These are phyloP conservation scores for Acidiella bohemica DNA, from an alignment of 495 filamentous ascomycete genomes.

Conservation along the genomic window DNA sequence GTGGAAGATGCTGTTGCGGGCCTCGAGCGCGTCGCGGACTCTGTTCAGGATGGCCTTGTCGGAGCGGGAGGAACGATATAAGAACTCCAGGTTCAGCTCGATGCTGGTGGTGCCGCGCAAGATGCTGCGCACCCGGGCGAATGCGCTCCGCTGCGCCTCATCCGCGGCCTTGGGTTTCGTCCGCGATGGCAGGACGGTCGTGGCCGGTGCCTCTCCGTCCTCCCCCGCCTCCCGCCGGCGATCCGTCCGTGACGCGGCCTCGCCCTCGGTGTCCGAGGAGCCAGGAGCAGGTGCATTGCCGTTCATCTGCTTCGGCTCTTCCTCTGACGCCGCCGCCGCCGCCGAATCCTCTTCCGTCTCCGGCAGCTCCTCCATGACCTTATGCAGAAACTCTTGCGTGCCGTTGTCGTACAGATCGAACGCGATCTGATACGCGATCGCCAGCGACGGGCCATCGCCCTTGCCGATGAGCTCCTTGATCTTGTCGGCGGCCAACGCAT, in stretches of 20 bases:
- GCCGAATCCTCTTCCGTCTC: slow-evolving; percentile 36
- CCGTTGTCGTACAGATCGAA: slow-evolving; percentile 98
- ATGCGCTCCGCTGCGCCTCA: slow-evolving; percentile 42
- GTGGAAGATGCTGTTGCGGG: slow-evolving; percentile 96
- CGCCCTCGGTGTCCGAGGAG: slow-evolving; percentile 14
- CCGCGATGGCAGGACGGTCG: slow-evolving; percentile 24
- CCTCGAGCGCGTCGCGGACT: slow-evolving; percentile 86
- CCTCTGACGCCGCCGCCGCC: too few relatives aligned
- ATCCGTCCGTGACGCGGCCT: too few relatives aligned
- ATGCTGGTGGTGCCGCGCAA: slow-evolving; percentile 84
- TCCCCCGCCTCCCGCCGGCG: too few relatives aligned
- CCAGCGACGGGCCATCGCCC: slow-evolving; percentile 59
- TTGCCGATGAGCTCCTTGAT: slow-evolving; percentile 69
- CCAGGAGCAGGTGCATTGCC: slow-evolving; percentile 18
- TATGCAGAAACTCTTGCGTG: slow-evolving; percentile 89
- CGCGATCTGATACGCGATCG: slow-evolving; percentile 90
- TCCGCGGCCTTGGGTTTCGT: slow-evolving; percentile 23
- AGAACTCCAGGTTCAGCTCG: slow-evolving; percentile 86
- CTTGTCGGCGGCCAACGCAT: slow-evolving; percentile 80
- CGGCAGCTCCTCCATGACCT: slow-evolving; percentile 70
- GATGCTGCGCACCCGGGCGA: slow-evolving; percentile 69
- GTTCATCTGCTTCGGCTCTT: slow-evolving; percentile 28
- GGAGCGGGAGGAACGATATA: slow-evolving; percentile 85
- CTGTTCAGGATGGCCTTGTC: slow-evolving; percentile 86
- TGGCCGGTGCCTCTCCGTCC: too few relatives aligned